phyloP scores from a whole-genome alignment of 1,284 basidiomycete species.

The Sphagnurus paluster region DNA sequence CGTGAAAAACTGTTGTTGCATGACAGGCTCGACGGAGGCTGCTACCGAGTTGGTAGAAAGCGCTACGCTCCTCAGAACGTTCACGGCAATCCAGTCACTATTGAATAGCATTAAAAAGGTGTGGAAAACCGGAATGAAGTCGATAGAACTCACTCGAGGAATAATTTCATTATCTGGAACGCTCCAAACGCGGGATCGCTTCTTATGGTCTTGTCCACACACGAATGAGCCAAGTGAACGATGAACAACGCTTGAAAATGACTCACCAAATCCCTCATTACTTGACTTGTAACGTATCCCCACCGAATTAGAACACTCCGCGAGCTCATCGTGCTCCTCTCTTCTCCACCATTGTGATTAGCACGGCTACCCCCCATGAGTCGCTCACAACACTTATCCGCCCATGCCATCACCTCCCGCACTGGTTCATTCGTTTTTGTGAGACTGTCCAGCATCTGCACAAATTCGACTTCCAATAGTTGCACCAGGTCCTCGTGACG shows the following conservation, averaged over 20 bases:
- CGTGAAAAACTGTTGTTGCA: constrained; percentile 83
- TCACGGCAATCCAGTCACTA: constrained; percentile 88
- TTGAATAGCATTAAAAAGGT: constrained; percentile 22
- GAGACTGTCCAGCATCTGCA: constrained; percentile 69
- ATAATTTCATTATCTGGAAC: constrained; percentile 87
- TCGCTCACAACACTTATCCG: constrained; percentile 82
- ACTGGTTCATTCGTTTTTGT: constrained; percentile 79
- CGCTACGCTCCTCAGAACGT: constrained; percentile 81
- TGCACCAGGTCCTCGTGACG: constrained; percentile 86
- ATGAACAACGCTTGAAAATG: background rate
- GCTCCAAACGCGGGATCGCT: constrained; percentile 88
- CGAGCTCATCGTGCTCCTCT: constrained; percentile 80
- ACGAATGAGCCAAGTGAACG: background rate
- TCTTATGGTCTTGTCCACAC: constrained; percentile 66
- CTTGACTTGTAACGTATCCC: constrained; percentile 89
- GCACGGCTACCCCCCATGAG: constrained; percentile 69
- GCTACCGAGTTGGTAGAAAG: constrained; percentile 86
- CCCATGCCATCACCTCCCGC: constrained; percentile 84
- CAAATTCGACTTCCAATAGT: constrained; percentile 82
- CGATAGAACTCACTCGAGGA: constrained; percentile 72
- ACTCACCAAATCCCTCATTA: constrained; percentile 83
- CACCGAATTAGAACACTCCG: constrained; percentile 83
- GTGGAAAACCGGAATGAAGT: constrained; percentile 13
- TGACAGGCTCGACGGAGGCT: constrained; percentile 84
- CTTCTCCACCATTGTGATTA: constrained; percentile 53